Conservation (phyloP, 805 yeast species). For the Candida anglica region DNA sequence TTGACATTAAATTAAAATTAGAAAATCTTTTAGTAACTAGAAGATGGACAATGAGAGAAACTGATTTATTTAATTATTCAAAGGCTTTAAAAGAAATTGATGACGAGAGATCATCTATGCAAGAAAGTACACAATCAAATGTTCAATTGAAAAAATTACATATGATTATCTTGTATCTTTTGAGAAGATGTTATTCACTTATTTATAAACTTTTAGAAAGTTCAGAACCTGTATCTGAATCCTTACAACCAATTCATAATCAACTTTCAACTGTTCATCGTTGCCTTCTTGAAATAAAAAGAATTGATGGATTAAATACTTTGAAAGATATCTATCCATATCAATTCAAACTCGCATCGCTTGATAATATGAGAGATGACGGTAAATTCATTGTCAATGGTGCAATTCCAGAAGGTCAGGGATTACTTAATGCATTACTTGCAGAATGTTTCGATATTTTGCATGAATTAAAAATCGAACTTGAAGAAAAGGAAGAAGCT, state of each 20-base stretch:
- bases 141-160: conserved; percentile 28
- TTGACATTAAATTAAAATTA: conserved; percentile 64
- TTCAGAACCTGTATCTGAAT: conserved; percentile 93
- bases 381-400: conserved; percentile 89
- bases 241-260: conserved; percentile 89
- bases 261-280: conserved; percentile 89
- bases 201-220: conserved; percentile 86
- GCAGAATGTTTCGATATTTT: conserved; percentile 94
- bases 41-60: conserved; percentile 96
- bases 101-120: conserved; percentile 42
- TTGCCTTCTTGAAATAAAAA: conserved; percentile 82
- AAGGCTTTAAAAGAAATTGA: conserved; percentile 71
- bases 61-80: conserved; percentile 86
- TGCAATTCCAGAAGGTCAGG: conserved; percentile 97
- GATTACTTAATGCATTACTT: conserved; percentile 82
- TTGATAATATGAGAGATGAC: conserved; percentile 82
- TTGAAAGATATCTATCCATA: conserved; percentile 92
- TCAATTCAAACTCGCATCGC: conserved; percentile 87
- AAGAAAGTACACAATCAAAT: neutral
- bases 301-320: conserved; percentile 87
- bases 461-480: conserved; percentile 84
- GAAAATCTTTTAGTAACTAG: conserved; percentile 86
- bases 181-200: conserved; percentile 87
- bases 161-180: conserved; percentile 61
- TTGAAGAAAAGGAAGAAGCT: conserved; percentile 56